Evolutionary conservation across 306 rosid species (phyloP).

Genomic region (Corylus heterophylla): DNA sequence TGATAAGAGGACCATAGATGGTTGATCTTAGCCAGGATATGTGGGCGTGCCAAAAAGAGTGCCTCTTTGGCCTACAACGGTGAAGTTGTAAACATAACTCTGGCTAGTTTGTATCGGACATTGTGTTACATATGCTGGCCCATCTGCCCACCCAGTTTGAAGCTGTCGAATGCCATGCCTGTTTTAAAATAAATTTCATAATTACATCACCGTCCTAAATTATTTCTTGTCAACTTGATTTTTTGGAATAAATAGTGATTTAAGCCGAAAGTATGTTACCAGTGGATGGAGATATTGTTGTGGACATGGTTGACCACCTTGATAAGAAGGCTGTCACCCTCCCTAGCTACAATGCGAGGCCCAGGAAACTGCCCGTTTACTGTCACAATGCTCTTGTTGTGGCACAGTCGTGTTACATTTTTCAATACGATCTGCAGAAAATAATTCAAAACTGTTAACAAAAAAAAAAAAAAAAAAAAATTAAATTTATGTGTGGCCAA

Average conservation of each 20-base stretch:
- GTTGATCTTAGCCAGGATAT: constrained; percentile 12
- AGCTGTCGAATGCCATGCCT: constrained; percentile 22
- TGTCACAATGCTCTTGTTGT: constrained; percentile 58
- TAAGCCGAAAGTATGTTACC: constrained; percentile 26
- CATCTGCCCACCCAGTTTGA: constrained; percentile 20
- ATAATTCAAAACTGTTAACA: not conserved
- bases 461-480: not conserved
- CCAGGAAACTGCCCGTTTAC: constrained; percentile 78
- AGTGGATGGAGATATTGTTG: constrained; percentile 64
- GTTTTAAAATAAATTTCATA: not conserved
- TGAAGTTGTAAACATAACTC: constrained; percentile 10
- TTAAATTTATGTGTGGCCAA: not conserved
- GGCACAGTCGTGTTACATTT: constrained; percentile 66
- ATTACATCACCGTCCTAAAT: not conserved
- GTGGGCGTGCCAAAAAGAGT: constrained; percentile 7
- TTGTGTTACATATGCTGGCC: constrained; percentile 9
- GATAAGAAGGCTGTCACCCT: constrained; percentile 60
- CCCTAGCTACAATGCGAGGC: constrained; percentile 67
- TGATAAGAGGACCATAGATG: constrained; percentile 13
- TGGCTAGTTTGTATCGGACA: constrained; percentile 9
- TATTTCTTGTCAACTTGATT: too few relatives aligned
- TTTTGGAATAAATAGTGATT: too few relatives aligned
- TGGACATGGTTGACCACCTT: constrained; percentile 57
- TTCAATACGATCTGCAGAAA: constrained; percentile 41
- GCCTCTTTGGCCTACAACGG: constrained; percentile 16